Evolutionary conservation across 805 yeast genomes (phyloP).

Genomic region (Sugiyamaella lignohabitans): DNA sequence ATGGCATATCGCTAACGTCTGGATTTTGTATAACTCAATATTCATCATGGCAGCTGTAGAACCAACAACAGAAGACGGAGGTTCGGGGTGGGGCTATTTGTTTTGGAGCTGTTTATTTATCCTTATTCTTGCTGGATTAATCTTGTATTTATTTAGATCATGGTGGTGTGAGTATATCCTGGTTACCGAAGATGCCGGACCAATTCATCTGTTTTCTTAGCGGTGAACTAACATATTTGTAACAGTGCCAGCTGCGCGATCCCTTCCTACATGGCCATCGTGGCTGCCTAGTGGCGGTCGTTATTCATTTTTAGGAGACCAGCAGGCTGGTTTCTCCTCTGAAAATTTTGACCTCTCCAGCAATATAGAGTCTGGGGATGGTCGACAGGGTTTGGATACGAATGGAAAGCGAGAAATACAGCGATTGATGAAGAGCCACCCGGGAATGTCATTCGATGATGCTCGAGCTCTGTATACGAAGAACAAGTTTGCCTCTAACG

Average conservation of each 20-base stretch:
- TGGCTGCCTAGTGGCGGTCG: conserved; percentile 10
- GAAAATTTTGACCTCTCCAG: conserved; percentile 49
- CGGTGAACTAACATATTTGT: background rate
- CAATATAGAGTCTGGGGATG: conserved; percentile 43
- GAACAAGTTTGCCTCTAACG: conserved; percentile 41
- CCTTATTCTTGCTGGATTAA: conserved; percentile 3
- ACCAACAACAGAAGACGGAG: too few relatives aligned
- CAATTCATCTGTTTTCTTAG: background rate
- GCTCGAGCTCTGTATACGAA: conserved; percentile 55
- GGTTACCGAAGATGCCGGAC: background rate
- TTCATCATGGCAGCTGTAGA: too few relatives aligned
- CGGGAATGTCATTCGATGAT: conserved; percentile 52
- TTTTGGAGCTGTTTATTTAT: conserved; percentile 10
- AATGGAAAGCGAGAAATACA: conserved; percentile 46
- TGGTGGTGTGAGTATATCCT: conserved; percentile 15
- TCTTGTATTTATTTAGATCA: conserved; percentile 12
- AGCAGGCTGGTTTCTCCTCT: conserved; percentile 55
- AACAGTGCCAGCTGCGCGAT: conserved; percentile 10
- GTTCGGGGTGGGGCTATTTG: conserved; percentile 6
- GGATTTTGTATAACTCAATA: too few relatives aligned
- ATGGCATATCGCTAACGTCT: too few relatives aligned
- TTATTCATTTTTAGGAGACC: conserved; percentile 40
- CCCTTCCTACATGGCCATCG: conserved; percentile 5
- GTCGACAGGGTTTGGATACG: conserved; percentile 56
- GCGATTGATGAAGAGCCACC: conserved; percentile 45